phyloP scores from a whole-genome alignment of 108 stramenopile genomes.

The Cyclostephanos tholiformis region DNA sequence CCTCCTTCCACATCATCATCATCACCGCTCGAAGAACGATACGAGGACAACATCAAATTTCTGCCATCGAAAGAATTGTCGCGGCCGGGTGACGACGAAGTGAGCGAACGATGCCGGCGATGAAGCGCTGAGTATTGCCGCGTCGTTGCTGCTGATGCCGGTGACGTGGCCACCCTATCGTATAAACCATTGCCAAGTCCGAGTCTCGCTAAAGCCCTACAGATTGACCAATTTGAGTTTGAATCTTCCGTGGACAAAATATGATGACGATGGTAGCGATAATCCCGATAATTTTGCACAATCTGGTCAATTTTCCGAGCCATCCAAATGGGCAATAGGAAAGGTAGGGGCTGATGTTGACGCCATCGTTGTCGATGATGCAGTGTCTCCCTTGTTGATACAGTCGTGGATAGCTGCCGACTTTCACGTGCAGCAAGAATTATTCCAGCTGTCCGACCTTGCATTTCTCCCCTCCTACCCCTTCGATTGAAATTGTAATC shows the following conservation, averaged over 20 bases:
- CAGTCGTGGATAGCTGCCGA: slow-evolving; percentile 5
- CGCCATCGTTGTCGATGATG: slow-evolving; percentile 4
- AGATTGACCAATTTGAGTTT: background rate
- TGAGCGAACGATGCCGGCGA: background rate
- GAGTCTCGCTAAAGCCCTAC: no score
- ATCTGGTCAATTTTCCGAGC: slow-evolving; percentile 38
- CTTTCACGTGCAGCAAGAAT: background rate
- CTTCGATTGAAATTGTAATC: background rate
- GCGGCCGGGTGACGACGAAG: background rate
- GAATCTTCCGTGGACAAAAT: background rate
- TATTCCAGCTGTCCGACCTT: background rate
- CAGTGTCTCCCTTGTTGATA: background rate
- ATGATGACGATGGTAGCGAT: background rate
- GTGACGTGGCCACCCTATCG: slow-evolving; percentile 11
- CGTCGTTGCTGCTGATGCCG: background rate
- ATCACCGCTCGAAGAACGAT: background rate
- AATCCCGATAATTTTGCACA: background rate
- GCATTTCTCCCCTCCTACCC: slow-evolving; percentile 1
- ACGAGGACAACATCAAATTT: background rate
- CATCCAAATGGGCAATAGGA: slow-evolving; percentile 48
- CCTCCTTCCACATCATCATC: slow-evolving; percentile 10
- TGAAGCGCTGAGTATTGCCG: background rate
- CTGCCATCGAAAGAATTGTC: background rate
- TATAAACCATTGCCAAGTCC: background rate
- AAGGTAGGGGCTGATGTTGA: slow-evolving; percentile 27